phyloP scores from a whole-genome alignment of 192 early-diverging fungal genomes.

The Coemansia sp. region DNA sequence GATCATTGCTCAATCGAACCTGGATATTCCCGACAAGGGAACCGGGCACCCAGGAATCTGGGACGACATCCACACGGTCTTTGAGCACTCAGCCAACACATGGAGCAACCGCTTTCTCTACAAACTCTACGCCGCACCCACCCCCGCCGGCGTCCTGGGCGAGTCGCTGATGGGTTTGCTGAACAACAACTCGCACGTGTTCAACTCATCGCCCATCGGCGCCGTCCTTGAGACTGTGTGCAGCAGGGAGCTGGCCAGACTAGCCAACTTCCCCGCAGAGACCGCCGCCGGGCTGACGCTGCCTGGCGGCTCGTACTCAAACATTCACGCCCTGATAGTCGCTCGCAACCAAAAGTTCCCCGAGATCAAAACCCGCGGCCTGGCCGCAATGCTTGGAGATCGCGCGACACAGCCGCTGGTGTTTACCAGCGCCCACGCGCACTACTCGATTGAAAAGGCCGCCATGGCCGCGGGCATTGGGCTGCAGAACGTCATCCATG shows the following conservation, averaged over 20 bases:
- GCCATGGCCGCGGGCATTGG: constrained; percentile 70
- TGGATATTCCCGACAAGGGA: constrained; percentile 9
- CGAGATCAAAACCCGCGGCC: constrained; percentile 55
- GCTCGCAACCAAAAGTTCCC: constrained; percentile 68
- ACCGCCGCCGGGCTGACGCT: constrained; percentile 62
- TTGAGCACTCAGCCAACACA: constrained; percentile 29
- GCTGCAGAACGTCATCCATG: constrained; percentile 59
- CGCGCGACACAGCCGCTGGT: constrained; percentile 48
- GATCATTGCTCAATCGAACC: neutral
- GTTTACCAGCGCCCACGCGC: constrained; percentile 68
- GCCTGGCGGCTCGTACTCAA: constrained; percentile 73
- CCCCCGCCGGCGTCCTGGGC: constrained; percentile 67
- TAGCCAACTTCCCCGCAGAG: constrained; percentile 27
- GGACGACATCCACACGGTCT: constrained; percentile 27
- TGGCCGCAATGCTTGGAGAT: constrained; percentile 13
- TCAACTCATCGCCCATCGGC: constrained; percentile 65
- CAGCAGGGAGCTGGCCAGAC: constrained; percentile 31
- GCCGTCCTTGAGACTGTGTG: constrained; percentile 67
- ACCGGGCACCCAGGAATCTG: constrained; percentile 16
- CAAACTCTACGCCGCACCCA: constrained; percentile 76
- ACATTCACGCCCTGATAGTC: constrained; percentile 71
- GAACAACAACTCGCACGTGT: constrained; percentile 80
- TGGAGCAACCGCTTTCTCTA: constrained; percentile 76
- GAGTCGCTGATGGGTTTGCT: constrained; percentile 67
- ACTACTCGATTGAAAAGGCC: constrained; percentile 75